These are phyloP conservation scores for Pythium brachiatum DNA, from an alignment of 352 stramenopile species.

Conservation along the genomic window DNA sequence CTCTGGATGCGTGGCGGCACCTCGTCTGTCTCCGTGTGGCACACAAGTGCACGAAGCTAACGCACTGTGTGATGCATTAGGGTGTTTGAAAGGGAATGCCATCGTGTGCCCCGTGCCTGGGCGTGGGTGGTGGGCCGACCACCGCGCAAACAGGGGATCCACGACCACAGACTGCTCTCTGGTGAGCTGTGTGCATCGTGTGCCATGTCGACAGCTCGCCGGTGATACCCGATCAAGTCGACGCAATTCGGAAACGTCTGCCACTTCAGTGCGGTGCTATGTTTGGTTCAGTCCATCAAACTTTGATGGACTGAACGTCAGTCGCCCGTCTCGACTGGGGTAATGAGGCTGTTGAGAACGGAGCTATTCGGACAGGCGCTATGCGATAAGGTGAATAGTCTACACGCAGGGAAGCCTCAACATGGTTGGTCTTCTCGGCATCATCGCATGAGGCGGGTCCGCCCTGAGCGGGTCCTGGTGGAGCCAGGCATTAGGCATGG, in stretches of 20 bases:
- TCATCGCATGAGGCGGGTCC: no score
- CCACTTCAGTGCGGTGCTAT: no score
- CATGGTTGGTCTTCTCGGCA: no score
- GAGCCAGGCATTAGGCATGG: no score
- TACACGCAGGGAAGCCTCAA: no score
- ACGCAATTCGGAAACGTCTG: no score
- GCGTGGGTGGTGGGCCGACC: not conserved
- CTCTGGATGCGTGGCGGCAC: not conserved
- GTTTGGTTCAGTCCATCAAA: not conserved
- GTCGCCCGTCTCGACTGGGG: not conserved
- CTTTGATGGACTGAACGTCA: not conserved
- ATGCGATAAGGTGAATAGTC: no score
- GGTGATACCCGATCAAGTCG: not conserved
- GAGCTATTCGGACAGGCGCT: not conserved
- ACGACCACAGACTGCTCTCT: not conserved
- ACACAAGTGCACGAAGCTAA: no score
- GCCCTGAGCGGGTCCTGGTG: no score
- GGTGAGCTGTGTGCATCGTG: not conserved
- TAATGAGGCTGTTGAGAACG: not conserved
- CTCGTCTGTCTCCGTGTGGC: not conserved
- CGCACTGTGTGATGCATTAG: not conserved
- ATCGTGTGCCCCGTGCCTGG: not conserved
- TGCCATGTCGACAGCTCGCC: not conserved
- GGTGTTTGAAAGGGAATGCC: not conserved
- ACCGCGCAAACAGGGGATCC: not conserved